Evolutionary conservation across 164 flowering plant genomes (phyloP), one percentile per base, ranked within the genome.

Genomic region (Tinospora cordifolia): DNA sequence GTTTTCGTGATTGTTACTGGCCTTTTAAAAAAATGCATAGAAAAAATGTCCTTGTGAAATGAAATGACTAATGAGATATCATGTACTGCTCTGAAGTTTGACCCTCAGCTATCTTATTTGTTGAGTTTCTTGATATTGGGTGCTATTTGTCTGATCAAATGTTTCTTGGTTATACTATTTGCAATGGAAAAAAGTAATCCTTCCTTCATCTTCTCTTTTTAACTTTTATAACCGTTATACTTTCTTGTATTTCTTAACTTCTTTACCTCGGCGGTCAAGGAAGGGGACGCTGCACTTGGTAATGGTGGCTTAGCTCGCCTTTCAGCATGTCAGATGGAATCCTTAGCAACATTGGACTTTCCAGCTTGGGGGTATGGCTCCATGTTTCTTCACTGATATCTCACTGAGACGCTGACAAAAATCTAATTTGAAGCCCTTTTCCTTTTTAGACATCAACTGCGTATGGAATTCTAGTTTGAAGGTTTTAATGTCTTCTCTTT

Each of bases 271-370:
- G 34, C 69, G 21, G 65, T 77, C 26, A 74, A 84, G 89, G 89
- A 84, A 81, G 85, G 83, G 59, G 89, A 86, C 84, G 86, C 86
- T 68, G 85, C 85, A 34, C 86, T 84, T 63, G 89, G 89, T 65
- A 86, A 86, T 77, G 89, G 89, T 71, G 89, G 89, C 47, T 79
- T 86, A 36, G 89, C 84, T 68, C 86, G 89, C 46, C 85, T 86
- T 60, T 77, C 87, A 57, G 84, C 87, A 58, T 86, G 89, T 74
- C 81, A 77, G 67, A 79, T 84, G 83, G 89, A 86, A 71, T 84
- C 87, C 65, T 72, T 86, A 27, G 89, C 89, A 60, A 83, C 89
- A 46, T 30, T 86, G 70, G 83, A 86, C 73, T 84, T 75, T 72
- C 87, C 89, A 49, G 89, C 86, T 58, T 80, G 84, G 84, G 89